phyloP scores from a whole-genome alignment of 768 basidiomycete genomes.

The Serpula lacrymans region DNA sequence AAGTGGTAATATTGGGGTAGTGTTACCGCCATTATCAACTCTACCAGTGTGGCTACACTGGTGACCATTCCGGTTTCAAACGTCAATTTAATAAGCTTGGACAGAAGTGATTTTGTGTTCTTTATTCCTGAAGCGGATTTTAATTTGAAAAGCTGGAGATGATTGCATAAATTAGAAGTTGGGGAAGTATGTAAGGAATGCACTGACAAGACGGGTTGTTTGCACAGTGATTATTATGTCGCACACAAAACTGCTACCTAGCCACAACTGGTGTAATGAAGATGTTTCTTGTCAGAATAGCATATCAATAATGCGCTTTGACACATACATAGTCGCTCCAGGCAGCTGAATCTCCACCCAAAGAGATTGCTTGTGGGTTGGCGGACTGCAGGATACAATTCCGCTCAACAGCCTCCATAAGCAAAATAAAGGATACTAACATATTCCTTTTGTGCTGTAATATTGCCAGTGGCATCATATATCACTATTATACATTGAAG shows the following conservation, averaged over 20 bases:
- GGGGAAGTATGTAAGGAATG: neutral
- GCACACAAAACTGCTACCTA: neutral
- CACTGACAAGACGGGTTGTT: neutral
- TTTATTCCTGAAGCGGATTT: neutral
- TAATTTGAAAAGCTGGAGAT: neutral
- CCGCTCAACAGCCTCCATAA: too few species aligned
- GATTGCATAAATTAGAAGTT: neutral
- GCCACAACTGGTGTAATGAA: too few species aligned
- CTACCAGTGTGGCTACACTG: neutral
- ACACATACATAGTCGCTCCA: neutral
- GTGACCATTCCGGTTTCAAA: conserved; percentile 1
- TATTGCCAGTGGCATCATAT: neutral
- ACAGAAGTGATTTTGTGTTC: neutral
- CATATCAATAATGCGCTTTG: too few species aligned
- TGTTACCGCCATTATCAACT: too few species aligned
- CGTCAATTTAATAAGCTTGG: neutral
- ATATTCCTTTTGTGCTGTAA: too few species aligned
- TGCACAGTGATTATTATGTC: conserved; percentile 1
- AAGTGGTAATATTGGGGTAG: neutral
- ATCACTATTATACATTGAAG: neutral
- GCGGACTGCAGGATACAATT: too few species aligned
- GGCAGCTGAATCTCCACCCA: neutral
- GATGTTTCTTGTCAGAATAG: too few species aligned
- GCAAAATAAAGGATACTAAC: too few species aligned
- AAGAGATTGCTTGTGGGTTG: too few species aligned